Base-by-base conservation (phyloP, 1,284 basidiomycete species). In the Phylloporus sp. region DNA sequence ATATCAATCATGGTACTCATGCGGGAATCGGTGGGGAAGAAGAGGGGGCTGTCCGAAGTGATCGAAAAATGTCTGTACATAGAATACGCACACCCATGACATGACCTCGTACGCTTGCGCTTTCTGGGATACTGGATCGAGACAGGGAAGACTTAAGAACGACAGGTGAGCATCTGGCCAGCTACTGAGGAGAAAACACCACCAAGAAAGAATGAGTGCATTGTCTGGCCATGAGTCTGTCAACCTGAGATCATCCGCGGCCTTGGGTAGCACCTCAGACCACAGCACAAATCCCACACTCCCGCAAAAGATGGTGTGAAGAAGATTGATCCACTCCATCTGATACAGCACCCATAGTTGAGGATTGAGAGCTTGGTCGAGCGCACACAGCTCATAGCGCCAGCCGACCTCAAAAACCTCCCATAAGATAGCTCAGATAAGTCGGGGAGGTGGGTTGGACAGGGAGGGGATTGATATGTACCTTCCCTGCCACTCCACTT, bases 391-490 rank as follows among this genome's bases (percentile, higher is more conserved):
- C 37, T 62, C 8, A 5, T 61, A 53, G 4, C 2, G 8, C 40
- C 32, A 62, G 11, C 61, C 57, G n/a, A 62, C 47, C 42, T 53
- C 18, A 4, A 34, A 52, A 1, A 60, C 5, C 42, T 60, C 34
- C 55, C 44, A 58, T 4, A 60, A 22, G 12, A 60, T 47, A 0
- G 44, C 59, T 20, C 8, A 12, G 28, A 32, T 32, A 28, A 61
- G 44, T 7, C 18, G 3, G 28, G 29, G 13, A 26, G 54, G 59
- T 0, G n/a, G 34, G 28, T 34, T 34, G 10, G 37, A 24, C 6
- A 61, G 22, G 0, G 34, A 58, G 1, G 22, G 2, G 11, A 60
- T 57, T 1, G 11, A 8, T 24, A 57, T 46, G 18, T 47, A 39
- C 22, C 26, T 39, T 6, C 26, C 15, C 1, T 3, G 12, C 59